These are phyloP conservation scores for Suillus alpinus DNA, from an alignment of 768 basidiomycete genomes.

Conservation along the genomic window DNA sequence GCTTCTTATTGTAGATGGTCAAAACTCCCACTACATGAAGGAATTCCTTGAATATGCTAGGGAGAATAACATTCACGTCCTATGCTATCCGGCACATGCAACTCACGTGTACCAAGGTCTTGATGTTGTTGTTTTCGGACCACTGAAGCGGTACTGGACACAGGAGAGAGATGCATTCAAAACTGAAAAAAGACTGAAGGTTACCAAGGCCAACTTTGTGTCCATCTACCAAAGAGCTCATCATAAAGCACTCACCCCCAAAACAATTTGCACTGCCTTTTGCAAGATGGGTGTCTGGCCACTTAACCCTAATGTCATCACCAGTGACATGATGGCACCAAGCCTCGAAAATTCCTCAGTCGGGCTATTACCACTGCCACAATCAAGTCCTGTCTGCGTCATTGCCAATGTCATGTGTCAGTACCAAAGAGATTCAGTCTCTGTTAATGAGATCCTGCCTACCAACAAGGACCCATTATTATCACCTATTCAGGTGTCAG, in stretches of 20 bases:
- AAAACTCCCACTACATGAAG: constrained; percentile 10
- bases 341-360: constrained; percentile 27
- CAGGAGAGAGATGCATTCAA: constrained; percentile 6
- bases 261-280: constrained; percentile 31
- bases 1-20: constrained; percentile 25
- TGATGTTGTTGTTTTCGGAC: constrained; percentile 35
- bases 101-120: constrained; percentile 45
- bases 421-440: background rate
- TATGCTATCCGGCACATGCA: constrained; percentile 44
- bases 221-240: constrained; percentile 16
- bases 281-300: constrained; percentile 30
- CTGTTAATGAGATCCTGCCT: background rate
- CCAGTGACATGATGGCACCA: constrained; percentile 20
- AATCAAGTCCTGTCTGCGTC: constrained; percentile 1
- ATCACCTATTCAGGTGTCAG: too few relatives aligned
- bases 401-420: background rate
- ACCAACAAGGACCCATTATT: background rate
- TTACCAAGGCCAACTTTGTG: constrained; percentile 7
- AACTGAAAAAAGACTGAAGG: background rate
- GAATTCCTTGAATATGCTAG: constrained; percentile 27
- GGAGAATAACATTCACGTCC: constrained; percentile 34
- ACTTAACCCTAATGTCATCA: constrained; percentile 22
- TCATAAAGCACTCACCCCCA: constrained; percentile 12
- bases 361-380: constrained; percentile 18
- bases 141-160: constrained; percentile 29